A percentile compares a stretch with the other conserved stretches of the same genome.
Conservation (phyloP, 345 rosid genomes). For the Syzygium jambos region DNA sequence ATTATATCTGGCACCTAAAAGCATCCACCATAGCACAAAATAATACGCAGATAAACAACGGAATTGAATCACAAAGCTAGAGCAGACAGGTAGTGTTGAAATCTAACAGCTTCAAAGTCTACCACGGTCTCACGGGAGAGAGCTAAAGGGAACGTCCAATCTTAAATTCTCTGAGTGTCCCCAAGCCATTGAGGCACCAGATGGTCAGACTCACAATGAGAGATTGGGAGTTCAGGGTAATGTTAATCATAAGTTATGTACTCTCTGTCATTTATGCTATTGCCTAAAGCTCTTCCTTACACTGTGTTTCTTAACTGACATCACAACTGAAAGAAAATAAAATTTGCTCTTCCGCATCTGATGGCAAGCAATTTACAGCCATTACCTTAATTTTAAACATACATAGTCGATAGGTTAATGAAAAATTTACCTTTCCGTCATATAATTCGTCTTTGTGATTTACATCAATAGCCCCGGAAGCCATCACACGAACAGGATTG, state of each 20-base stretch:
- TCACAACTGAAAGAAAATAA: neutral
- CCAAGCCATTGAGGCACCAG: neutral
- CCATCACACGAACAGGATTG: conserved; percentile 82
- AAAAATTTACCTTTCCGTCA: conserved; percentile 61
- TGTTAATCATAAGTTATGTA: neutral
- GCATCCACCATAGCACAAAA: neutral
- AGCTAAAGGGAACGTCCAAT: neutral
- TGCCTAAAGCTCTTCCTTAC: neutral
- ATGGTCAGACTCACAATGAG: neutral
- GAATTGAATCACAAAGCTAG: neutral
- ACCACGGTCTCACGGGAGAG: neutral
- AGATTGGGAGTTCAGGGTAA: neutral
- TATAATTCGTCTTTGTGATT: conserved; percentile 88
- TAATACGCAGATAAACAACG: neutral
- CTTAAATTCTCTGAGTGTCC: neutral
- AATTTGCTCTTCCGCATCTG: neutral
- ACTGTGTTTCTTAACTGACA: neutral
- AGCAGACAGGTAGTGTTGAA: neutral
- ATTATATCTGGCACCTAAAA: conserved; percentile 80
- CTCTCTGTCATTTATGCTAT: neutral
- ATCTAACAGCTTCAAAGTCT: neutral
- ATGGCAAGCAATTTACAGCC: neutral
- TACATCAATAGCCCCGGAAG: conserved; percentile 90
- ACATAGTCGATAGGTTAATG: neutral
- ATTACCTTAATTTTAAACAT: neutral